A percentile compares a stretch with the other conserved stretches of the same genome.
These are phyloP conservation scores for Pyrrhoderma noxium DNA, from an alignment of 1,284 basidiomycete genomes.

Conservation along the genomic window DNA sequence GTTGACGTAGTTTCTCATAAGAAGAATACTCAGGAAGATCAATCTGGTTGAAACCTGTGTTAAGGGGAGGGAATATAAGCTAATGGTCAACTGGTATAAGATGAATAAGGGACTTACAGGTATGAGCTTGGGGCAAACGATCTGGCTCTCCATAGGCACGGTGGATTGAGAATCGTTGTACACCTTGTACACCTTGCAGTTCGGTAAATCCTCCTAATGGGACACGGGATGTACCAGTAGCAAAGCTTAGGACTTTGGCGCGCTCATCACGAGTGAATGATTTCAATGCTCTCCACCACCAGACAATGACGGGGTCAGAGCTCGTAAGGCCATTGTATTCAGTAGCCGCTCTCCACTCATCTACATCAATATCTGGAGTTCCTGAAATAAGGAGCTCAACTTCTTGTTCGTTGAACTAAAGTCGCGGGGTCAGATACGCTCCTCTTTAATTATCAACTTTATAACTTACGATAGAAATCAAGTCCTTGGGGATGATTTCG, in stretches of 20 bases:
- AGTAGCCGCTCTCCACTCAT: conserved; percentile 95
- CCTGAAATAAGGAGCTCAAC: conserved; percentile 97
- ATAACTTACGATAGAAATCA: conserved; percentile 64
- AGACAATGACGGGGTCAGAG: conserved; percentile 91
- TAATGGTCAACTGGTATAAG: conserved; percentile 8
- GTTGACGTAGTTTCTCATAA: conserved; percentile 89
- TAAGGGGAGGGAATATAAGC: background rate
- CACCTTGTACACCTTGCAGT: conserved; percentile 90
- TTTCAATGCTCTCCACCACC: conserved; percentile 99
- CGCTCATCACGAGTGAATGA: conserved; percentile 96
- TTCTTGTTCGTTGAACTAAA: conserved; percentile 94
- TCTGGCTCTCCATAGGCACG: conserved; percentile 83
- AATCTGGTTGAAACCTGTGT: conserved; percentile 79
- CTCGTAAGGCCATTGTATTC: conserved; percentile 84
- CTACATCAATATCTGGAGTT: conserved; percentile 97
- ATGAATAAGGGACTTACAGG: conserved; percentile 52
- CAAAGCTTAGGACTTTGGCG: conserved; percentile 95
- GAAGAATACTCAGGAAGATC: conserved; percentile 87
- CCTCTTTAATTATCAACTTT: background rate
- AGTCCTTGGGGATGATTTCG: conserved; percentile 88
- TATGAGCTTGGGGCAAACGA: conserved; percentile 85
- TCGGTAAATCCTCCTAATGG: conserved; percentile 92
- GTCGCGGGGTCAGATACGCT: conserved; percentile 24
- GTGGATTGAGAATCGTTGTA: conserved; percentile 95
- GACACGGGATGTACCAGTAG: conserved; percentile 90